Evolutionary conservation across 2,329 filamentous ascomycete genomes (phyloP).

Genomic region (Cylindrodendrum hubeiense): DNA sequence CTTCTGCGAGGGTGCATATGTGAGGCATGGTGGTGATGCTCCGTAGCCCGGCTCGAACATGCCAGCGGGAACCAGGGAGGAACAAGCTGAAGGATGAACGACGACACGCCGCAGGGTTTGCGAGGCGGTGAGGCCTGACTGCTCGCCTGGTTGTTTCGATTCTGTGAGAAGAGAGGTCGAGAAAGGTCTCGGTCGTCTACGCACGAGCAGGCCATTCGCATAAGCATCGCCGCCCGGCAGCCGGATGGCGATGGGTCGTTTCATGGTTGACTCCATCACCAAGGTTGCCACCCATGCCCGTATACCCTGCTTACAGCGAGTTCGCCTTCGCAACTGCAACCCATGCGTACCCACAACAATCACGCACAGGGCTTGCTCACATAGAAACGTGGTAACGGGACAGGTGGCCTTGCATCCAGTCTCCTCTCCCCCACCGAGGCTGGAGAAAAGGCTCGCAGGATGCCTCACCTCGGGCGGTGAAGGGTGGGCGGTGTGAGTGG

Average conservation of each 20-base stretch:
- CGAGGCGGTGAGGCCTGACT: slow-evolving; percentile 20
- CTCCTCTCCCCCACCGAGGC: slow-evolving; percentile 13
- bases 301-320: slow-evolving; percentile 7
- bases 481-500: slow-evolving; percentile 12
- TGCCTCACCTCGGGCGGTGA: slow-evolving; percentile 17
- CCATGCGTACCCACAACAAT: slow-evolving; percentile 8
- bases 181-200: slow-evolving; percentile 12
- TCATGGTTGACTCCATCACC: slow-evolving; percentile 1
- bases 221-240: slow-evolving; percentile 8
- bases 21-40: slow-evolving; percentile 1
- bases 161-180: slow-evolving; percentile 3
- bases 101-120: not conserved
- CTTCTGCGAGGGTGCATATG: not conserved
- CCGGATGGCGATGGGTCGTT: slow-evolving; percentile 17
- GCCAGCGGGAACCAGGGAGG: not conserved
- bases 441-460: not conserved
- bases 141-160: not conserved
- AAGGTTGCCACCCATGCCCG: not conserved
- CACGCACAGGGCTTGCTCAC: slow-evolving; percentile 10
- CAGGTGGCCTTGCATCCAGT: slow-evolving; percentile 14
- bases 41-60: not conserved
- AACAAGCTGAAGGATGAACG: slow-evolving; percentile 2
- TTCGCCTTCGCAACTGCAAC: slow-evolving; percentile 17
- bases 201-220: slow-evolving; percentile 20
- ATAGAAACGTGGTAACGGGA: slow-evolving; percentile 12